Conservation (phyloP, 352 stramenopile genomes). For the Phytophthora sansomeana region DNA sequence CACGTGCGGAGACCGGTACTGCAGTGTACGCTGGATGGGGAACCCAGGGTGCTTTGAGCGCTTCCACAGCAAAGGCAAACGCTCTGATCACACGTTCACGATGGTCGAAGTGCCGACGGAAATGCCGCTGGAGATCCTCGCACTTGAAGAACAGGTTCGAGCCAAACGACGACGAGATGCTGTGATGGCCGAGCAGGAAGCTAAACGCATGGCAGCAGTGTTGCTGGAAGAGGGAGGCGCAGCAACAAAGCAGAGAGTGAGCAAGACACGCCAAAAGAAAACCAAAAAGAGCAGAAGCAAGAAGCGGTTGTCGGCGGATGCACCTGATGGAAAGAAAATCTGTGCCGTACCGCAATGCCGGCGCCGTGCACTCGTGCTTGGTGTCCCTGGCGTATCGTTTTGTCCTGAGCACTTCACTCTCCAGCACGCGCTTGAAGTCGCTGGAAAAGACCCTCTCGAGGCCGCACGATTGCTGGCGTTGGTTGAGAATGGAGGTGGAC, state of each 20-base stretch:
- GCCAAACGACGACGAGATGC: constrained; percentile 64
- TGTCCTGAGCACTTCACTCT: constrained; percentile 68
- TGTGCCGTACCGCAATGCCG: constrained; percentile 51
- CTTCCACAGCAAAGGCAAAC: constrained; percentile 79
- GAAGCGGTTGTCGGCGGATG: constrained; percentile 20
- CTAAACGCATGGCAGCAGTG: constrained; percentile 51
- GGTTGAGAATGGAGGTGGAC: constrained; percentile 35
- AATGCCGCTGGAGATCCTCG: constrained; percentile 53
- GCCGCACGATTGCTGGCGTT: constrained; percentile 66
- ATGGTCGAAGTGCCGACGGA: constrained; percentile 40
- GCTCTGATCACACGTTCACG: constrained; percentile 61
- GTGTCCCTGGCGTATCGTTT: constrained; percentile 42
- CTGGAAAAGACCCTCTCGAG: constrained; percentile 60
- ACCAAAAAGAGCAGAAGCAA: constrained; percentile 47
- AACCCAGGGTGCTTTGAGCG: constrained; percentile 86
- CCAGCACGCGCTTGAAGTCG: constrained; percentile 71
- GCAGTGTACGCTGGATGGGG: constrained; percentile 86
- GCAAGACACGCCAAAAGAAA: constrained; percentile 25
- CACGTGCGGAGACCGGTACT: constrained; percentile 80
- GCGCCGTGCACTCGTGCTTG: constrained; percentile 35
- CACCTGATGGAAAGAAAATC: constrained; percentile 27
- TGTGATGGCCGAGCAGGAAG: constrained; percentile 59
- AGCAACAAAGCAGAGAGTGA: constrained; percentile 18
- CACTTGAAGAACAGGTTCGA: constrained; percentile 64
- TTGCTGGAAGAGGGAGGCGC: constrained; percentile 46